These are phyloP conservation scores for Insectozyma bohioensis DNA, from an alignment of 1,139 yeast species.

Conservation along the genomic window DNA sequence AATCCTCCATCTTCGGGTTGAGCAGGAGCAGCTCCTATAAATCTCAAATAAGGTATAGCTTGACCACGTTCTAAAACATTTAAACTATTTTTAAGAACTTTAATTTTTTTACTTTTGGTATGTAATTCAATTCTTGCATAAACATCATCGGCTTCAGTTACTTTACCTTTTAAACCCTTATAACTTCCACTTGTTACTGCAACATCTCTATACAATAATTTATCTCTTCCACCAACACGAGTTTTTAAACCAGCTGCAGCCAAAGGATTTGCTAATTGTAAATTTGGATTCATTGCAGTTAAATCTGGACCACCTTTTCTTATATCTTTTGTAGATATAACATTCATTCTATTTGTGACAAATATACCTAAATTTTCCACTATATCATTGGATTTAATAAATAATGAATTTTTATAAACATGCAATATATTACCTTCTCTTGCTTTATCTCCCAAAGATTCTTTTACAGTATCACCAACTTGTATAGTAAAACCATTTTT, in stretches of 20 bases:
- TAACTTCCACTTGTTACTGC: conserved; percentile 87
- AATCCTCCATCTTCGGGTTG: conserved; percentile 8
- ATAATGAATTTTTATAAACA: conserved; percentile 75
- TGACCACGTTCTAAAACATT: conserved; percentile 67
- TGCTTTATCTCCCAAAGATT: conserved; percentile 57
- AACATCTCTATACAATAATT: conserved; percentile 78
- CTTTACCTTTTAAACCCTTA: conserved; percentile 92
- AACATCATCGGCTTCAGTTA: conserved; percentile 89
- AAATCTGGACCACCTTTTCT: conserved; percentile 64
- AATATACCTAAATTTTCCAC: conserved; percentile 90
- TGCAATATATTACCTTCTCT: conserved; percentile 89
- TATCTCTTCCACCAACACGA: conserved; percentile 72
- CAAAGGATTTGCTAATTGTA: conserved; percentile 39
- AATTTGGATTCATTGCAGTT: conserved; percentile 82
- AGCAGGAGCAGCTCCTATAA: conserved; percentile 50
- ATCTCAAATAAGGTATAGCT: conserved; percentile 78
- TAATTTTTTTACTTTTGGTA: conserved; percentile 84
- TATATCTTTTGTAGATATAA: conserved; percentile 79
- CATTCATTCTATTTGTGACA: conserved; percentile 73
- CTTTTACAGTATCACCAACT: conserved; percentile 90
- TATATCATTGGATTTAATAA: conserved; percentile 75
- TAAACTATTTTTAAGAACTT: conserved; percentile 76
- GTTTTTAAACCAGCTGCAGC: conserved; percentile 54
- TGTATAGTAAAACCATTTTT: conserved; percentile 78
- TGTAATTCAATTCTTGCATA: conserved; percentile 91